Evolutionary conservation across 2,329 filamentous ascomycete species (phyloP).

Genomic region (Xylariaceae sp.): DNA sequence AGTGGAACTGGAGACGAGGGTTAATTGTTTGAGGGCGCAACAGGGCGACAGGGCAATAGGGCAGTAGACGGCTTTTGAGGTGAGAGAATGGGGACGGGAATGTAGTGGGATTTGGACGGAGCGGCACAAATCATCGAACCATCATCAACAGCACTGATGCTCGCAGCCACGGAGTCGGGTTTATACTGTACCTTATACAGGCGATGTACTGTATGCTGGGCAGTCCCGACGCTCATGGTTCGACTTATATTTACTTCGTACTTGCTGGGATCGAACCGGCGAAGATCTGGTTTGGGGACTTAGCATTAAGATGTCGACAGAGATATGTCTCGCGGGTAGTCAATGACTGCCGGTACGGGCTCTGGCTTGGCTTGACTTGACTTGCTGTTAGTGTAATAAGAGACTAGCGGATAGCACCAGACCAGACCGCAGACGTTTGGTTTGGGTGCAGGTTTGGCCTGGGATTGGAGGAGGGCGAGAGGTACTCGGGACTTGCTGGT

Average conservation of each 20-base stretch:
- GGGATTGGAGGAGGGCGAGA: not conserved
- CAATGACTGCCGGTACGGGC: not conserved
- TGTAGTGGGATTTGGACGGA: not conserved
- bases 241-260: not conserved
- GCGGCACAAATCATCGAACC: conserved; percentile 19
- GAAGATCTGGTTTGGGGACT: not conserved
- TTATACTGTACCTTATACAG: conserved; percentile 20
- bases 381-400: not conserved
- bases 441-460: conserved; percentile 2
- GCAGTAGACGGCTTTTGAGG: too few species aligned
- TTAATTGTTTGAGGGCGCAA: conserved; percentile 17
- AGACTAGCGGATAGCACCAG: not conserved
- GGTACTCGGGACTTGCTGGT: conserved; percentile 5
- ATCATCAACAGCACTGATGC: conserved; percentile 19
- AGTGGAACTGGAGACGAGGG: conserved; percentile 17
- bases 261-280: not conserved
- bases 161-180: conserved; percentile 13
- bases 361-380: not conserved
- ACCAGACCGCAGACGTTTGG: too few species aligned
- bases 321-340: conserved; percentile 1
- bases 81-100: too few species aligned
- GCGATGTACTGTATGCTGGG: conserved; percentile 5
- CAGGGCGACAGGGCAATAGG: conserved; percentile 2
- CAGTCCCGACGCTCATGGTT: not conserved
- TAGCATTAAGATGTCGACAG: not conserved